These are phyloP conservation scores for Coniosporium apollinis DNA, from an alignment of 495 filamentous ascomycete species.

Conservation along the genomic window DNA sequence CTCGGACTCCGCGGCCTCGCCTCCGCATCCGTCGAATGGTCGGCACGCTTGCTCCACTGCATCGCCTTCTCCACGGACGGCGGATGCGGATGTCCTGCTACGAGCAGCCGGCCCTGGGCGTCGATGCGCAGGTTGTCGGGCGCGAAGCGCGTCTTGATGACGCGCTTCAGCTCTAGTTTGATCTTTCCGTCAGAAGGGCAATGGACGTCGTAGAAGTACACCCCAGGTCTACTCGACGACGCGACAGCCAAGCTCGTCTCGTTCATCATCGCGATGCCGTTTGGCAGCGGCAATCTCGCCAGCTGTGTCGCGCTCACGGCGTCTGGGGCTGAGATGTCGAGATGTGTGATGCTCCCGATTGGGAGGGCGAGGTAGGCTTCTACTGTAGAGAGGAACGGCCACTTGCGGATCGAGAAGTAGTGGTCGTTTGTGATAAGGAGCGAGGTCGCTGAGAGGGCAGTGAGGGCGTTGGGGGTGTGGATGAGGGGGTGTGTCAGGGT, in stretches of 20 bases:
- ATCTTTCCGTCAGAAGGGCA: conserved; percentile 1
- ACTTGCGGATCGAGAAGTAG: conserved; percentile 8
- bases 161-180: conserved; percentile 10
- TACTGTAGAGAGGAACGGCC: conserved; percentile 8
- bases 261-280: conserved; percentile 24
- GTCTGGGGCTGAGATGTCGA: conserved; percentile 19
- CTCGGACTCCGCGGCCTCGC: conserved; percentile 17
- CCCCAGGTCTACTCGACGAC: conserved; percentile 14
- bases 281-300: conserved; percentile 19
- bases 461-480: too few relatives aligned
- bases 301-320: conserved; percentile 3
- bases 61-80: conserved; percentile 15
- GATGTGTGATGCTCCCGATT: conserved; percentile 22
- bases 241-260: conserved; percentile 24
- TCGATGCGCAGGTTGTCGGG: conserved; percentile 29
- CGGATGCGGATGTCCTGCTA: conserved; percentile 27
- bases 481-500: conserved; percentile 11
- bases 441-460: conserved; percentile 7
- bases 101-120: conserved; percentile 22
- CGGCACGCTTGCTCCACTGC: conserved; percentile 13
- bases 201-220: conserved; percentile 23
- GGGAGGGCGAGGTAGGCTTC: conserved; percentile 26
- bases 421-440: conserved; percentile 20
- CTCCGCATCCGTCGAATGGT: conserved; percentile 11
- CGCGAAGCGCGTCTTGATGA: conserved; percentile 18